phyloP scores from a whole-genome alignment of 495 filamentous ascomycete genomes.

The Lophium mytilinum region DNA sequence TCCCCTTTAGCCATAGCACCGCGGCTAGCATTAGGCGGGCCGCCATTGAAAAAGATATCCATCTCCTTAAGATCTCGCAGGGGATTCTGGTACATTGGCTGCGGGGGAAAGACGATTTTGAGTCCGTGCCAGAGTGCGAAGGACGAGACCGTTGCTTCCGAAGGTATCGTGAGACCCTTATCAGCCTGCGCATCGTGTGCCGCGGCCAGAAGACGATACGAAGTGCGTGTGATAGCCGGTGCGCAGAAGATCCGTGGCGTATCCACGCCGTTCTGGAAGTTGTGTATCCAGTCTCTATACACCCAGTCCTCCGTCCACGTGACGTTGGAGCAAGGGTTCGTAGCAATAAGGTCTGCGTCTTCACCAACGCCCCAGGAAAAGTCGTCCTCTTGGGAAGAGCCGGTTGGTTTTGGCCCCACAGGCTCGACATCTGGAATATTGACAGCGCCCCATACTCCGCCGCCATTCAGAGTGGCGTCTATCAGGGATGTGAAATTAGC shows the following conservation, averaged over 20 bases:
- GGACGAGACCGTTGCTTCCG: slow-evolving; percentile 34
- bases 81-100: slow-evolving; percentile 29
- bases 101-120: slow-evolving; percentile 35
- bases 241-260: too few relatives aligned
- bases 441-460: too few relatives aligned
- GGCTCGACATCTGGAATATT: too few relatives aligned
- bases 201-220: too few relatives aligned
- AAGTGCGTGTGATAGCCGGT: too few relatives aligned
- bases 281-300: slow-evolving; percentile 5
- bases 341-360: background rate
- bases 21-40: slow-evolving; percentile 14
- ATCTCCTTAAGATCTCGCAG: slow-evolving; percentile 22
- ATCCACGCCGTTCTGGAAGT: slow-evolving; percentile 4
- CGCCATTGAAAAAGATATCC: slow-evolving; percentile 29
- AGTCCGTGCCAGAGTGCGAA: slow-evolving; percentile 39
- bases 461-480: too few relatives aligned
- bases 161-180: slow-evolving; percentile 10
- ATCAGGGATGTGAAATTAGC: too few relatives aligned
- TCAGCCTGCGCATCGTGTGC: too few relatives aligned
- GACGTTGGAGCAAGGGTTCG: background rate
- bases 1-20: background rate
- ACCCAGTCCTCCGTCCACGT: slow-evolving; percentile 6
- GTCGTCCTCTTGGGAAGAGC: too few relatives aligned
- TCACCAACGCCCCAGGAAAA: too few relatives aligned
- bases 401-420: too few relatives aligned